Conservation (phyloP, 371 early-diverging fungal species). For the Umbelopsis sp. region DNA sequence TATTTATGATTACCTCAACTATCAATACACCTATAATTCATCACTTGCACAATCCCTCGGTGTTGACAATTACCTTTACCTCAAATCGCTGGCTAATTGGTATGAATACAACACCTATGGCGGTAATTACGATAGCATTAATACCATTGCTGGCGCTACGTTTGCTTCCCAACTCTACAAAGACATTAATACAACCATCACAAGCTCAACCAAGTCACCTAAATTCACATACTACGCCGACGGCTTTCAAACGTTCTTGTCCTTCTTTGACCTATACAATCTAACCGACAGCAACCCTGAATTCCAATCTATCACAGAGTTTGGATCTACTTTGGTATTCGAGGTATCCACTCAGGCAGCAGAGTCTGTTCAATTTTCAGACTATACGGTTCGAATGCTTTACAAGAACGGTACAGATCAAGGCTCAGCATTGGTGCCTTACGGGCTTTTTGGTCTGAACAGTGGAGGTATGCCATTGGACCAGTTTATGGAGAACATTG, state of each 20-base stretch:
- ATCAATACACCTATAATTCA: slow-evolving; percentile 15
- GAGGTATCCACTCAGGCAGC: slow-evolving; percentile 9
- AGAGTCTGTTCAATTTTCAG: slow-evolving; percentile 5
- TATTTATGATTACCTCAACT: slow-evolving; percentile 15
- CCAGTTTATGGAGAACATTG: slow-evolving; percentile 9
- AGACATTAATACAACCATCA: slow-evolving; percentile 18
- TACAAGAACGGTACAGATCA: slow-evolving; percentile 16
- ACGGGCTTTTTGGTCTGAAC: slow-evolving; percentile 3
- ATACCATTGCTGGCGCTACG: slow-evolving; percentile 19
- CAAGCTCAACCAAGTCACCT: slow-evolving; percentile 16
- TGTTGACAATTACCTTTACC: slow-evolving; percentile 5
- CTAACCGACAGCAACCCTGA: slow-evolving; percentile 16
- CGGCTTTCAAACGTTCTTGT: slow-evolving; percentile 15
- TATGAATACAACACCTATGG: slow-evolving; percentile 17
- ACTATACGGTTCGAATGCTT: slow-evolving; percentile 6
- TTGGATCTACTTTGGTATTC: slow-evolving; percentile 15
- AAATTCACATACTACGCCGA: slow-evolving; percentile 14
- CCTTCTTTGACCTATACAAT: slow-evolving; percentile 20
- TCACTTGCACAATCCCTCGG: neutral
- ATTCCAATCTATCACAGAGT: slow-evolving; percentile 20
- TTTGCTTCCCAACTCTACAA: slow-evolving; percentile 17
- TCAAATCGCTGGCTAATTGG: slow-evolving; percentile 19
- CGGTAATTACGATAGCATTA: slow-evolving; percentile 17
- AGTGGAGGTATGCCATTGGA: neutral
- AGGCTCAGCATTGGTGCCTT: neutral